phyloP scores from a whole-genome alignment of 257 asterid genomes.

The Asclepias syriaca region DNA sequence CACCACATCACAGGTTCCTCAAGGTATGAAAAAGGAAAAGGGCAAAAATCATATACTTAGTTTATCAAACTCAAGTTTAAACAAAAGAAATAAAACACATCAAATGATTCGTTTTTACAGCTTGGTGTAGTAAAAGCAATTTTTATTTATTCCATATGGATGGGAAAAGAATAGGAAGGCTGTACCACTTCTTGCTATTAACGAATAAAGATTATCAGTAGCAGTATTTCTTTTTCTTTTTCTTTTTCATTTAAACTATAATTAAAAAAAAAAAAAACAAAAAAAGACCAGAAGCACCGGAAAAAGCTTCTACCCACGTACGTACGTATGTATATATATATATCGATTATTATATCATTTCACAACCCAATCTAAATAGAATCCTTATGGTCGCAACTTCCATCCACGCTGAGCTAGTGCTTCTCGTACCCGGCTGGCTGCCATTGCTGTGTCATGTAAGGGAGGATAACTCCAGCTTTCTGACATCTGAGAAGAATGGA shows the following conservation, averaged over 20 bases:
- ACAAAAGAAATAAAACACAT: too few relatives aligned
- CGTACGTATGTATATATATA: not conserved
- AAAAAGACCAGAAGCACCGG: not conserved
- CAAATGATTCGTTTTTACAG: too few relatives aligned
- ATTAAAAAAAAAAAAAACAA: not conserved
- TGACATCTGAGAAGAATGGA: conserved; percentile 53
- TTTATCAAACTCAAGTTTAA: too few relatives aligned
- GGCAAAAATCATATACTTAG: too few relatives aligned
- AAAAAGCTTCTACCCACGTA: conserved; percentile 4
- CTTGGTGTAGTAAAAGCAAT: not conserved
- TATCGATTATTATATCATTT: not conserved
- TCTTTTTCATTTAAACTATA: too few relatives aligned
- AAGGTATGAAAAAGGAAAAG: too few relatives aligned
- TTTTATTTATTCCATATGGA: conserved; percentile 37
- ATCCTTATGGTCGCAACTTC: conserved; percentile 54
- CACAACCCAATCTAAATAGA: conserved; percentile 10
- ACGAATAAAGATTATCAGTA: conserved; percentile 14
- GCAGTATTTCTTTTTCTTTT: conserved; percentile 2
- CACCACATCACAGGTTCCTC: too few relatives aligned
- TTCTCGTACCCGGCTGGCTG: conserved; percentile 70
- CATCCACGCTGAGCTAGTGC: conserved; percentile 89
- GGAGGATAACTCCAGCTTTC: conserved; percentile 99
- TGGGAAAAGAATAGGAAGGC: conserved; percentile 26
- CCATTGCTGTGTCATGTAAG: conserved; percentile 74
- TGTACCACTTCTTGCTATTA: conserved; percentile 14